These are phyloP conservation scores for Trypanosoma lewisi DNA, from an alignment of 208 protist genomes.

Conservation along the genomic window DNA sequence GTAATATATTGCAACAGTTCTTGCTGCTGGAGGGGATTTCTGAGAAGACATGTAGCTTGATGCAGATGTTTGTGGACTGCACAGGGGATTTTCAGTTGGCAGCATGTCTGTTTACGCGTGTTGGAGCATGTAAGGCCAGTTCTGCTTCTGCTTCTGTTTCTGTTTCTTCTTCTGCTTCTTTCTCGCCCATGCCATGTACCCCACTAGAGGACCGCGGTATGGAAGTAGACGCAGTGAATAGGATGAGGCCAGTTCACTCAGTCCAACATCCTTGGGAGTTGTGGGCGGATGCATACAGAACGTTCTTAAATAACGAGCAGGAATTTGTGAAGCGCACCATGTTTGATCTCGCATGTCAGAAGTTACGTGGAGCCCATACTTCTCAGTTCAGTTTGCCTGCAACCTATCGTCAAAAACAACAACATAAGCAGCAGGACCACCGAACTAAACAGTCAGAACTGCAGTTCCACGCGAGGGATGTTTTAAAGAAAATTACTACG, in stretches of 20 bases:
- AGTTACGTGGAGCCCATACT: slow-evolving; percentile 18
- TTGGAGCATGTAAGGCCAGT: slow-evolving; percentile 33
- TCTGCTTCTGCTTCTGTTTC: neutral
- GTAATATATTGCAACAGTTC: slow-evolving; percentile 53
- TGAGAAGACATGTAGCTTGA: slow-evolving; percentile 41
- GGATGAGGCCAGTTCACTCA: neutral
- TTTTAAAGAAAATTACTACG: neutral
- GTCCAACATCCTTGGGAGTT: slow-evolving; percentile 43
- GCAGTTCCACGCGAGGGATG: neutral
- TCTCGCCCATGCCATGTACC: neutral
- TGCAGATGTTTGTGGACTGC: slow-evolving; percentile 79
- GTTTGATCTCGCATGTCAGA: slow-evolving; percentile 75
- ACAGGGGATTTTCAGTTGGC: slow-evolving; percentile 84
- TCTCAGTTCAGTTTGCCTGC: neutral
- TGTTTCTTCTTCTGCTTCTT: neutral
- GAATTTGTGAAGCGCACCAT: slow-evolving; percentile 71
- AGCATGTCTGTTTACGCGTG: slow-evolving; percentile 77
- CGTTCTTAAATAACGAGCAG: slow-evolving; percentile 72
- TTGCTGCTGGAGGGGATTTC: slow-evolving; percentile 63
- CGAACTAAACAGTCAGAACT: neutral
- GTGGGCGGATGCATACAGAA: slow-evolving; percentile 74
- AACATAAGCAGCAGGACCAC: neutral
- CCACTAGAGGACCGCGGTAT: neutral
- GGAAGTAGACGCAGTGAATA: neutral
- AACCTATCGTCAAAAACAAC: neutral